Evolutionary conservation across 177 flowering plant species (phyloP).

Genomic region (Vitis hybrid): DNA sequence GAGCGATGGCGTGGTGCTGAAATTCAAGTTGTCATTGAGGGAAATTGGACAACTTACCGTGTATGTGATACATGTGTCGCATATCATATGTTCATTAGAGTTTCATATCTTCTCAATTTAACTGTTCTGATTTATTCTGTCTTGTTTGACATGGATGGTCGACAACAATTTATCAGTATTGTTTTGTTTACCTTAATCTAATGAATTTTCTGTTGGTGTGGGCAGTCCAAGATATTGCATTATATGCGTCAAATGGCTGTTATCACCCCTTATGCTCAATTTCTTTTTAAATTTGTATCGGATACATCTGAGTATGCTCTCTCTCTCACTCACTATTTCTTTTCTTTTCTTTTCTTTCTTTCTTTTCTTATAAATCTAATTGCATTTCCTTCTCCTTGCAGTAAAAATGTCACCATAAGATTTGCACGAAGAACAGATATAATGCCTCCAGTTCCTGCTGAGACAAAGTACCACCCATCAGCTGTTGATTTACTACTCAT

Average conservation of each 20-base stretch:
- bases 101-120: neutral
- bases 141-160: conserved; percentile 4
- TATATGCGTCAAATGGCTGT: conserved; percentile 99
- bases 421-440: conserved; percentile 93
- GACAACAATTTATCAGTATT: neutral
- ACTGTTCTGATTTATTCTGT: neutral
- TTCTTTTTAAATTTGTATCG: conserved; percentile 77
- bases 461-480: conserved; percentile 96
- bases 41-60: conserved; percentile 97
- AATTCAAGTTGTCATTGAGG: conserved; percentile 96
- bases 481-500: conserved; percentile 92
- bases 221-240: conserved; percentile 96
- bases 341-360: neutral
- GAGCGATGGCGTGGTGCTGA: conserved; percentile 95
- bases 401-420: conserved; percentile 79
- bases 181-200: conserved; percentile 10
- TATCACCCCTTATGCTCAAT: conserved; percentile 95
- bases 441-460: conserved; percentile 91
- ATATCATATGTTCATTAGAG: neutral
- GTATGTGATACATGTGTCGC: conserved; percentile 41
- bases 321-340: conserved; percentile 17
- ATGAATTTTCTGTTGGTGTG: conserved; percentile 8
- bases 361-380: neutral
- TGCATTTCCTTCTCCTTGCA: conserved; percentile 28
- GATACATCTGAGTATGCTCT: conserved; percentile 75